These are phyloP conservation scores for Parastagonospora nodorum DNA, from an alignment of 2,329 filamentous ascomycete genomes.

Conservation along the genomic window DNA sequence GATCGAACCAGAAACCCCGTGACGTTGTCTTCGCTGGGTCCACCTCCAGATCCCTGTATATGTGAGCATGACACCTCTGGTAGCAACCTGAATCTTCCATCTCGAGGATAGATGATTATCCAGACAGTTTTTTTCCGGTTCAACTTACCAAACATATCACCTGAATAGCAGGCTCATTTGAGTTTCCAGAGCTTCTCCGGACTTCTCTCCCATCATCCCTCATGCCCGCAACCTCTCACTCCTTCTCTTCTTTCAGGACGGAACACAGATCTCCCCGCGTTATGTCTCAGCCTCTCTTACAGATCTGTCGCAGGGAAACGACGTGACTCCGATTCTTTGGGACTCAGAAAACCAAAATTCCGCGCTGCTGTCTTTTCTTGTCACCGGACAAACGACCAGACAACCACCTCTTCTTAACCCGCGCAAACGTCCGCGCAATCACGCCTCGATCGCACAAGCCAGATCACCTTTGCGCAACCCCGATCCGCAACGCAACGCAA, in stretches of 20 bases:
- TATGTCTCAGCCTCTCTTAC: conserved; percentile 5
- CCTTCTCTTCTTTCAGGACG: background rate
- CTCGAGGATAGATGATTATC: background rate
- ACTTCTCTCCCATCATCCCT: conserved; percentile 48
- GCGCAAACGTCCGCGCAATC: background rate
- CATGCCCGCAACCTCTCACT: conserved; percentile 40
- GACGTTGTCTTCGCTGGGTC: conserved; percentile 86
- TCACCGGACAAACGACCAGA: background rate
- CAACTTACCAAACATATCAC: conserved; percentile 54
- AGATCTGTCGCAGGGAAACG: background rate
- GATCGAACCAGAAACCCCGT: conserved; percentile 90
- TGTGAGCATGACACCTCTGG: conserved; percentile 12
- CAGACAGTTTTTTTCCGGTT: background rate
- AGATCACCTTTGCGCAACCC: background rate
- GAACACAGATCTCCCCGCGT: background rate
- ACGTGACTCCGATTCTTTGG: background rate
- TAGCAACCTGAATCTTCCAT: background rate
- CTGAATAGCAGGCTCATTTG: conserved; percentile 50
- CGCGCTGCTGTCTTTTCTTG: background rate
- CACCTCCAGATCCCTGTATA: conserved; percentile 82
- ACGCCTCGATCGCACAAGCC: background rate
- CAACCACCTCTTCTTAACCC: no score
- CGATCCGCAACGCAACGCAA: no score
- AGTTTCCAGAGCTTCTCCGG: conserved; percentile 42
- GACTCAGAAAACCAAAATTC: no score